These are phyloP conservation scores for Geranium rotundifolium DNA, from an alignment of 345 rosid genomes.

Conservation along the genomic window DNA sequence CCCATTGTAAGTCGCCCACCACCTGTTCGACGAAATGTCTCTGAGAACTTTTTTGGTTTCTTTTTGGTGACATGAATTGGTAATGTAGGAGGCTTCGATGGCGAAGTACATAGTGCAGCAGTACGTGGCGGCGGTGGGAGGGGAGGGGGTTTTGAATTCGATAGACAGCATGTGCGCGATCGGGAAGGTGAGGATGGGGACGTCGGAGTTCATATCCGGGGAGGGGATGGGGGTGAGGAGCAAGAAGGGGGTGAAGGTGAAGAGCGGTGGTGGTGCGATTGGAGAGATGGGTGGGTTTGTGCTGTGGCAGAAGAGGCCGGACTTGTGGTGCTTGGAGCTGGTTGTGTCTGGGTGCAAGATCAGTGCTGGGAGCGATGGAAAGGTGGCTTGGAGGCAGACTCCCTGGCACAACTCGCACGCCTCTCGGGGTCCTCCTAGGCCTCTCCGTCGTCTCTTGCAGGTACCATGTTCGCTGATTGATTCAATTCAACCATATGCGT, in stretches of 20 bases:
- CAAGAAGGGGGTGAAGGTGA: conserved; percentile 35
- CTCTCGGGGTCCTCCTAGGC: conserved; percentile 76
- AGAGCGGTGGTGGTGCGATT: conserved; percentile 25
- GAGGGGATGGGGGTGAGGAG: conserved; percentile 42
- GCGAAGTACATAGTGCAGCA: conserved; percentile 91
- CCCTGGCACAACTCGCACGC: conserved; percentile 94
- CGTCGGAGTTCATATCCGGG: conserved; percentile 61
- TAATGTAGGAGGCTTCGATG: conserved; percentile 63
- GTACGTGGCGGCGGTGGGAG: conserved; percentile 86
- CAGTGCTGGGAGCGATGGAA: conserved; percentile 90
- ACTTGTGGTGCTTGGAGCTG: conserved; percentile 82
- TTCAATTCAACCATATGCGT: not conserved
- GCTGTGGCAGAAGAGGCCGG: conserved; percentile 79
- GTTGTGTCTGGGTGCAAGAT: conserved; percentile 83
- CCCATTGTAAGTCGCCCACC: conserved; percentile 18
- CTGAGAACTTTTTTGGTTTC: not conserved
- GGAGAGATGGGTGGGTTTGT: conserved; percentile 90
- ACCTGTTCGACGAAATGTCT: not conserved
- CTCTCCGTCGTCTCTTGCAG: conserved; percentile 83
- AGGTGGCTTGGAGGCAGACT: conserved; percentile 83
- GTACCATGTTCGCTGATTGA: conserved; percentile 15
- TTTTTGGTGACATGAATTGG: too few species aligned
- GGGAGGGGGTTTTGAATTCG: conserved; percentile 51
- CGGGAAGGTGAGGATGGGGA: conserved; percentile 92
- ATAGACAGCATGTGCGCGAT: conserved; percentile 79